phyloP scores from a whole-genome alignment of 345 rosid genomes.

The Salix arbutifolia region DNA sequence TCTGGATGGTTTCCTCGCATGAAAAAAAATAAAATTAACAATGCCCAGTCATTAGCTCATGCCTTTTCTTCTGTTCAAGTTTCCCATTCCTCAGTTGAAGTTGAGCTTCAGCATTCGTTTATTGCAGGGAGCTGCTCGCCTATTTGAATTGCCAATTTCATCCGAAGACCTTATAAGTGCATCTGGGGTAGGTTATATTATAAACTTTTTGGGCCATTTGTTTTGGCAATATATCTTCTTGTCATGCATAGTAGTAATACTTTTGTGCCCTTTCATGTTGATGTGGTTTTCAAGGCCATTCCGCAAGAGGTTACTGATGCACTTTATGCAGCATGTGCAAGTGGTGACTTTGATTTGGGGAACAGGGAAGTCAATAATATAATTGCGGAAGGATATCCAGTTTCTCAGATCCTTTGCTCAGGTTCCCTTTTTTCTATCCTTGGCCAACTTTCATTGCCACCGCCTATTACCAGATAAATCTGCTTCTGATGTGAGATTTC shows the following conservation, averaged over 20 bases:
- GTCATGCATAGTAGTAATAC: neutral
- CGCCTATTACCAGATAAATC: neutral
- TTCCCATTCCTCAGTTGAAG: neutral
- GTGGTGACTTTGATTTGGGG: conserved; percentile 82
- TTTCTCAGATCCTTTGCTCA: conserved; percentile 78
- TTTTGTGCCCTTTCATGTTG: neutral
- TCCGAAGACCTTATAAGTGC: conserved; percentile 68
- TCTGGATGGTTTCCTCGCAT: too few species aligned
- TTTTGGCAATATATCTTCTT: neutral
- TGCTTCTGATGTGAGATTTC: conserved; percentile 11
- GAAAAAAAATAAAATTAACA: too few species aligned
- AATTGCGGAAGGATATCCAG: conserved; percentile 90
- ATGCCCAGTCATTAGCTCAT: neutral
- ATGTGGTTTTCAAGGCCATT: conserved; percentile 47
- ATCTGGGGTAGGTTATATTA: conserved; percentile 70
- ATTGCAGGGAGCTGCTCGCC: conserved; percentile 89
- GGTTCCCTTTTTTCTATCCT: conserved; percentile 34
- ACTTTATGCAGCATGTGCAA: conserved; percentile 67
- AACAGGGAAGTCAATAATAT: conserved; percentile 74
- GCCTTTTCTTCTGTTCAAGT: neutral
- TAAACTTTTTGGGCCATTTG: neutral
- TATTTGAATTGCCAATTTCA: conserved; percentile 84
- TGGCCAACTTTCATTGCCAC: neutral
- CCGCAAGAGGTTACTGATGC: conserved; percentile 60
- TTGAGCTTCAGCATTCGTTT: conserved; percentile 9